Evolutionary conservation across 2,329 filamentous ascomycete species (phyloP), one percentile per base, ranked within the genome.

Genomic region (Pleurostoma richardsiae): DNA sequence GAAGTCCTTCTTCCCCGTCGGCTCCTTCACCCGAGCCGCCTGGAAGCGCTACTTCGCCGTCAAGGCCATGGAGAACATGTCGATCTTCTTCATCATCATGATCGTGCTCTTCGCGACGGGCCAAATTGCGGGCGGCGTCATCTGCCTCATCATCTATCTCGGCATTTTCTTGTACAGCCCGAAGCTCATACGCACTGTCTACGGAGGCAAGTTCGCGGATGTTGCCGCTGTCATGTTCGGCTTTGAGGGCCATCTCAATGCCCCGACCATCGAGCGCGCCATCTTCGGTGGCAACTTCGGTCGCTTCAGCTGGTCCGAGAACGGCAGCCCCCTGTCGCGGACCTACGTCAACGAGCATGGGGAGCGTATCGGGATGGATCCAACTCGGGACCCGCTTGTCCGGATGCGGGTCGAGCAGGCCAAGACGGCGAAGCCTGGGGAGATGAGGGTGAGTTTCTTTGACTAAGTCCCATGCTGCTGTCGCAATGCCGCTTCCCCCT

Each of bases 151-250:
- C 26, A 28, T 58, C 2, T 59, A 59, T 42, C 41, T 61, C 4
- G 52, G 54, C 6, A 39, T 54, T 29, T 60, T 52, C 52, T 36
- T 59, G 27, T 49, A 52, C 29, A 58, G 53, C 3, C 59, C 61
- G 3, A 54, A 50, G 10, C 43, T 19, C 19, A 19, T 19, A 19
- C 19, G 19, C 19, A 19, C 19, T 19, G 19, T 19, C 19, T 64
- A 30, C 47, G 55, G 58, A n/a, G 58, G 60, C 43, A 61, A 61
- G 48, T 62, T 65, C 38, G 49, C 43, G 31, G 52, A 56, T 7
- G 56, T 61, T 0, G 60, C 63, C 40, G 56, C 60, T 1, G 54
- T 59, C 26, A 54, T 64, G 40, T 66, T 65, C 46, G 60, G 61
- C 7, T 57, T 66, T 43, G 62, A 64, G 47, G 63, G 62, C 3